These are phyloP conservation scores for Candolleomyces eurysporus DNA, from an alignment of 768 basidiomycete genomes.

Conservation along the genomic window DNA sequence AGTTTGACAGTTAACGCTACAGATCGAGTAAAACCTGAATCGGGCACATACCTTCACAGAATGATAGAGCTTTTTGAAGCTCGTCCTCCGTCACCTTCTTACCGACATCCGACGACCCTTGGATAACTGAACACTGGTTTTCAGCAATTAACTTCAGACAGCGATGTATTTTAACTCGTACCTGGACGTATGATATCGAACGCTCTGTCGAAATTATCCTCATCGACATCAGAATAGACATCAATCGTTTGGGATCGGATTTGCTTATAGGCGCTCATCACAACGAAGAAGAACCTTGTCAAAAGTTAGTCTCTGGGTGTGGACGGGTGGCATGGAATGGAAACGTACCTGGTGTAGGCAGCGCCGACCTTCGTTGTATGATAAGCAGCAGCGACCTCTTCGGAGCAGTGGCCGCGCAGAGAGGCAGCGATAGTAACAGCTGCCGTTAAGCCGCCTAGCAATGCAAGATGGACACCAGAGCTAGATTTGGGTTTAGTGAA, in stretches of 20 bases:
- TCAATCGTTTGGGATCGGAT: slow-evolving; percentile 38
- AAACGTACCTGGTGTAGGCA: slow-evolving; percentile 31
- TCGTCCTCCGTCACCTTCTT: slow-evolving; percentile 14
- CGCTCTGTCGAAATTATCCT: slow-evolving; percentile 47
- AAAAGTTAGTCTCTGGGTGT: background rate
- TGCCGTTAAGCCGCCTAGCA: slow-evolving; percentile 31
- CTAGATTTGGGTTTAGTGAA: background rate
- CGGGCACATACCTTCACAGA: slow-evolving; percentile 12
- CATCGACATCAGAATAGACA: slow-evolving; percentile 41
- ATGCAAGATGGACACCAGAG: slow-evolving; percentile 33
- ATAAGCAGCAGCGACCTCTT: slow-evolving; percentile 27
- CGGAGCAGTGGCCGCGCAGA: slow-evolving; percentile 27
- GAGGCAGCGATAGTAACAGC: slow-evolving; percentile 33
- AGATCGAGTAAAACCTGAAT: background rate
- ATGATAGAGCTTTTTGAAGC: slow-evolving; percentile 17
- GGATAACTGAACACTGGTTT: slow-evolving; percentile 18
- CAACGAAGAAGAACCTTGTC: slow-evolving; percentile 42
- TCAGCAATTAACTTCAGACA: background rate
- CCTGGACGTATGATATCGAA: slow-evolving; percentile 41
- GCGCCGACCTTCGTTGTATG: slow-evolving; percentile 30
- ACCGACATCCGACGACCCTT: slow-evolving; percentile 23
- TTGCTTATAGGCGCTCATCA: slow-evolving; percentile 47
- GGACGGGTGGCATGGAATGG: background rate
- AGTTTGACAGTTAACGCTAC: background rate
- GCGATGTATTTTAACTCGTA: slow-evolving; percentile 11